Evolutionary conservation across 1,284 basidiomycete species (phyloP).

Genomic region (Rhodotorula mucilaginosa): DNA sequence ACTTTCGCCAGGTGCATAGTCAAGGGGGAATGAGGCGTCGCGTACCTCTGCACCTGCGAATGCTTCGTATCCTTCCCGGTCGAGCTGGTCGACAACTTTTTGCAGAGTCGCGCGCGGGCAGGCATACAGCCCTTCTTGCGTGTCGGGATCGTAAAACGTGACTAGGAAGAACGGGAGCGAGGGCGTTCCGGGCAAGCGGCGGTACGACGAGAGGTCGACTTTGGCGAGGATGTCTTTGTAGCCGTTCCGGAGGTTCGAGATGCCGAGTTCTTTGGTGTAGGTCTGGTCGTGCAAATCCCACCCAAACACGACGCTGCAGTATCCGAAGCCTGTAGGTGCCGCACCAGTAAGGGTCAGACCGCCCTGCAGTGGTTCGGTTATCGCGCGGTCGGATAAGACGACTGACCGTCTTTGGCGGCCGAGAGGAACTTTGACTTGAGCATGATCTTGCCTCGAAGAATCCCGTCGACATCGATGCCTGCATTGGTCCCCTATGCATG

Average conservation of each 20-base stretch:
- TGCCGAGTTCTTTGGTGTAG: slow-evolving; percentile 73
- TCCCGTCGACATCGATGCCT: slow-evolving; percentile 71
- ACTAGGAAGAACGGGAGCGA: slow-evolving; percentile 82
- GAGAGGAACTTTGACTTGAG: slow-evolving; percentile 89
- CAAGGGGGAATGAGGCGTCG: slow-evolving; percentile 49
- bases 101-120: slow-evolving; percentile 82
- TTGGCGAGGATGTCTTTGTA: slow-evolving; percentile 74
- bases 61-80: slow-evolving; percentile 44
- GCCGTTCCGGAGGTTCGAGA: slow-evolving; percentile 87
- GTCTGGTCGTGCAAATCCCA: slow-evolving; percentile 64
- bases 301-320: slow-evolving; percentile 64
- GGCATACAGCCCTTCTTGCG: slow-evolving; percentile 66
- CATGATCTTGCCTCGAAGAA: slow-evolving; percentile 69
- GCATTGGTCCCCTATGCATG: not conserved
- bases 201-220: slow-evolving; percentile 47
- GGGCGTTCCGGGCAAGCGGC: slow-evolving; percentile 55
- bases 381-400: not conserved
- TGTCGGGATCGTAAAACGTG: slow-evolving; percentile 81
- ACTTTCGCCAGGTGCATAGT: too few species aligned
- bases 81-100: slow-evolving; percentile 56
- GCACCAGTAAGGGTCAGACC: too few species aligned
- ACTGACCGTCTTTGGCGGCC: slow-evolving; percentile 64
- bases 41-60: slow-evolving; percentile 57
- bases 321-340: slow-evolving; percentile 11
- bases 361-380: not conserved